Percentiles rank a stretch among this genome's conserved stretches.
phyloP scores from a whole-genome alignment of 371 early-diverging fungal species.

The Saksenaea vasiformis region DNA sequence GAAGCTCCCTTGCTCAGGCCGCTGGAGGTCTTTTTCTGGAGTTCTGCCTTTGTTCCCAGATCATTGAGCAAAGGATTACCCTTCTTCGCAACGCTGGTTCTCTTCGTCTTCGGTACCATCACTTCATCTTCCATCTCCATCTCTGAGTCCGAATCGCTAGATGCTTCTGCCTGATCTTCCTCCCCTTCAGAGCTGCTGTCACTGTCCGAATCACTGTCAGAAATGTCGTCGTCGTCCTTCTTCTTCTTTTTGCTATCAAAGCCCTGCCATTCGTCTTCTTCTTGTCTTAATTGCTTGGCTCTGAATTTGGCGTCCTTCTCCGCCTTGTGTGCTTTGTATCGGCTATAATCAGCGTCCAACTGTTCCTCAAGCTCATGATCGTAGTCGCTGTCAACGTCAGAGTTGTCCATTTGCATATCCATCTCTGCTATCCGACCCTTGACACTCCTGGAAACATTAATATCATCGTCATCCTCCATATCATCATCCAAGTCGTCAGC shows the following conservation, averaged over 20 bases:
- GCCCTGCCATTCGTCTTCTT: conserved; percentile 73
- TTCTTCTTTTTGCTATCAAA: conserved; percentile 60
- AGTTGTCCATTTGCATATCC: conserved; percentile 42
- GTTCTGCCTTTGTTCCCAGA: conserved; percentile 62
- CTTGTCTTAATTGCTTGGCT: conserved; percentile 66
- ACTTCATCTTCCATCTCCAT: conserved; percentile 24
- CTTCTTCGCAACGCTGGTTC: conserved; percentile 17
- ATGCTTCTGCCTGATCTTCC: conserved; percentile 26
- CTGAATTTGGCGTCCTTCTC: conserved; percentile 77
- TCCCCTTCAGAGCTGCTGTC: conserved; percentile 44
- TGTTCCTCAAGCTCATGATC: conserved; percentile 67
- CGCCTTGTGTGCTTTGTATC: conserved; percentile 70
- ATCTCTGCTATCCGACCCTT: conserved; percentile 35
- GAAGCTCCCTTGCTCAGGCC: conserved; percentile 80
- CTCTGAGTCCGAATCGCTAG: conserved; percentile 9
- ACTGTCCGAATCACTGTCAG: conserved; percentile 20
- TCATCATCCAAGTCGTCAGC: conserved; percentile 54
- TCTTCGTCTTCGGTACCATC: conserved; percentile 11
- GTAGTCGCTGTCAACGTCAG: conserved; percentile 47
- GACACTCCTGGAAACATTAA: conserved; percentile 30
- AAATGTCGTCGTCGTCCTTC: conserved; percentile 39
- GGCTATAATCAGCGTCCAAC: conserved; percentile 73
- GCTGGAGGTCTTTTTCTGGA: conserved; percentile 49
- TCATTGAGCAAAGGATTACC: conserved; percentile 60
- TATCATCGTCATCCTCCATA: conserved; percentile 38